Percentiles rank a stretch among this genome's conserved stretches.
phyloP scores from a whole-genome alignment of 2,329 filamentous ascomycete genomes.

The Alternaria incomplexa region DNA sequence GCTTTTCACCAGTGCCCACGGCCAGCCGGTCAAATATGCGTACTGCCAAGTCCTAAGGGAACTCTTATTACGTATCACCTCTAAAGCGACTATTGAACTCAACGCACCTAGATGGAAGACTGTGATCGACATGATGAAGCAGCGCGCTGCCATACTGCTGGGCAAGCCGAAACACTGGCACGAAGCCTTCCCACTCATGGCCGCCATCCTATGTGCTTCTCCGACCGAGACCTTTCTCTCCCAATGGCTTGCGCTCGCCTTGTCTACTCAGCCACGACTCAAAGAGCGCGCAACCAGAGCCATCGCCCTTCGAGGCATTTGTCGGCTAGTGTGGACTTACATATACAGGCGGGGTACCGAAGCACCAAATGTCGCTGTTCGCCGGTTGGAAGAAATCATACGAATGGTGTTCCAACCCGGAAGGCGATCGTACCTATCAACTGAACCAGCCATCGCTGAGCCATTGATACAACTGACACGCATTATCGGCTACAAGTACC shows the following conservation, averaged over 20 bases:
- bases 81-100: slow-evolving; percentile 77
- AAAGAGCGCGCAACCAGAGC: slow-evolving; percentile 83
- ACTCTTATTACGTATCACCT: slow-evolving; percentile 84
- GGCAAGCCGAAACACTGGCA: slow-evolving; percentile 92
- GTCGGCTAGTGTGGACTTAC: slow-evolving; percentile 91
- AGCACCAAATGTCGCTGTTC: slow-evolving; percentile 67
- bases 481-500: slow-evolving; percentile 91
- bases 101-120: slow-evolving; percentile 84
- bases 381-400: slow-evolving; percentile 89
- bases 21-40: slow-evolving; percentile 87
- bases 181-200: slow-evolving; percentile 85
- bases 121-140: slow-evolving; percentile 78
- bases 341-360: slow-evolving; percentile 80
- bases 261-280: slow-evolving; percentile 77
- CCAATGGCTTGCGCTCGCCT: slow-evolving; percentile 85
- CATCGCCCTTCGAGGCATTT: slow-evolving; percentile 85
- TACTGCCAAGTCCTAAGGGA: slow-evolving; percentile 93
- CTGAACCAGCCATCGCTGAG: slow-evolving; percentile 82
- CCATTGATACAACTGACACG: slow-evolving; percentile 92
- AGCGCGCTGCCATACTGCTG: slow-evolving; percentile 82
- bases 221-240: slow-evolving; percentile 80
- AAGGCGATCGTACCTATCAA: slow-evolving; percentile 80
- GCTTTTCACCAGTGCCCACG: slow-evolving; percentile 84
- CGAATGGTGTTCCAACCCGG: slow-evolving; percentile 81
- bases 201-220: slow-evolving; percentile 86